Evolutionary conservation across 257 asterid genomes (phyloP), one percentile per base, ranked within the genome.

Genomic region (Nicotiana tomentosiformis): DNA sequence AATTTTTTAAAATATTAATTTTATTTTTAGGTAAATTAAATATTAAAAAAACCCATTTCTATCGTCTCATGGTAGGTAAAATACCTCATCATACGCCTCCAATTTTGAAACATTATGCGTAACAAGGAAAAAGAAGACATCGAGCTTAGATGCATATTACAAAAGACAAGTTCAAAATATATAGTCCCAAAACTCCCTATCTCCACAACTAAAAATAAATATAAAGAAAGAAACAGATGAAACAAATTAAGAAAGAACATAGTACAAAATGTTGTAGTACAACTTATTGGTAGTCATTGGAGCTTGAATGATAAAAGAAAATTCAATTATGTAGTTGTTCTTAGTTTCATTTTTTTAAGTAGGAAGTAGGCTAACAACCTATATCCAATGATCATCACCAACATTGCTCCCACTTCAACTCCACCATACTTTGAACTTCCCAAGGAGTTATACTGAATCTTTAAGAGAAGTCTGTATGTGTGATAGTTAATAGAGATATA

Each of bases 361-460:
- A 88, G 55, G 20, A 87, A 12, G 69, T 88, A 90, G 35, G 91
- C 84, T 16, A 88, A n/a, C 10, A 88, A 16, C 70, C 90, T 56
- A 33, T 90, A 90, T n/a, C 86, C 85, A 61, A 85, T 56, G 62
- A 88, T 77, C 93, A 90, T 90, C 18, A 66, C 43, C 53, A 90
- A 33, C 88, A 90, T 77, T n/a, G 89, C 88, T 84, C 85, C 93
- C 57, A 85, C 88, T 86, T 88, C 89, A 64, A 15, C 60, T 82
- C 88, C 91, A 11, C 83, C 85, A 76, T 80, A 33, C 9, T 51
- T 1, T 4, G 80, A 49, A 26, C 11, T 26, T 10, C 66, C 86
- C 77, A 4, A 7, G 67, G 85, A 84, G 29, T 77, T 80, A 70
- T 82, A 74, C 66, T 90, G 93, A 81, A 90, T 88, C 86, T 81